These are phyloP conservation scores for Pyrenopolyporus hunteri DNA, from an alignment of 495 filamentous ascomycete genomes.

Conservation along the genomic window DNA sequence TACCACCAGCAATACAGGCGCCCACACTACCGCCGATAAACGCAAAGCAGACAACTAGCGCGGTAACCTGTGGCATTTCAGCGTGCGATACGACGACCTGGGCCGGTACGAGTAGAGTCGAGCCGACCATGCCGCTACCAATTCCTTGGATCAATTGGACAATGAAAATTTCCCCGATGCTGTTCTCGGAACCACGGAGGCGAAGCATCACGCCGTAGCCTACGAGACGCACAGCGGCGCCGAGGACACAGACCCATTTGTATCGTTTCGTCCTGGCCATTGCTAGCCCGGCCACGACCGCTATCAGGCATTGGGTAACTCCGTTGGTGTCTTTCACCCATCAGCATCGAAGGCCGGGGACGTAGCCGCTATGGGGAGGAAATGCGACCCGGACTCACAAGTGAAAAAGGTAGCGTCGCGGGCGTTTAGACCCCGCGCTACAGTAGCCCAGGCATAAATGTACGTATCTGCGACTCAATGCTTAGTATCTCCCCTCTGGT, in stretches of 20 bases:
- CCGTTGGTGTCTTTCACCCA: constrained; percentile 45
- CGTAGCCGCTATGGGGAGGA: neutral
- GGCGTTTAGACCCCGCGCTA: constrained; percentile 49
- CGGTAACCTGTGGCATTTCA: constrained; percentile 55
- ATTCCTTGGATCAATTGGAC: constrained; percentile 57
- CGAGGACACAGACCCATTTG: constrained; percentile 54
- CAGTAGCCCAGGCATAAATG: constrained; percentile 54
- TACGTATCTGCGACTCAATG: constrained; percentile 46
- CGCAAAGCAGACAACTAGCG: constrained; percentile 50
- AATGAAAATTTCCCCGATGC: constrained; percentile 51
- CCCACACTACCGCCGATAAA: constrained; percentile 57
- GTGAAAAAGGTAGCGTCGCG: constrained; percentile 54
- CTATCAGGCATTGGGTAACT: constrained; percentile 51
- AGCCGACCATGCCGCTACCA: constrained; percentile 56
- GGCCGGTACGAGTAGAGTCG: constrained; percentile 50
- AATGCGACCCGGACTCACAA: constrained; percentile 18
- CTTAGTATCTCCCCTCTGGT: neutral
- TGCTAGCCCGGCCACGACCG: constrained; percentile 49
- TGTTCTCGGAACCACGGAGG: constrained; percentile 53
- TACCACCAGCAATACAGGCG: constrained; percentile 54
- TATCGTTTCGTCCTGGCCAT: constrained; percentile 53
- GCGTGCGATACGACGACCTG: constrained; percentile 54
- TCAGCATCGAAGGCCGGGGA: constrained; percentile 1
- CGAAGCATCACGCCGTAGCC: constrained; percentile 60
- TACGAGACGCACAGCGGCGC: constrained; percentile 49